These are phyloP conservation scores for Allium fistulosum DNA, from an alignment of 106 monocot genomes.

Conservation along the genomic window DNA sequence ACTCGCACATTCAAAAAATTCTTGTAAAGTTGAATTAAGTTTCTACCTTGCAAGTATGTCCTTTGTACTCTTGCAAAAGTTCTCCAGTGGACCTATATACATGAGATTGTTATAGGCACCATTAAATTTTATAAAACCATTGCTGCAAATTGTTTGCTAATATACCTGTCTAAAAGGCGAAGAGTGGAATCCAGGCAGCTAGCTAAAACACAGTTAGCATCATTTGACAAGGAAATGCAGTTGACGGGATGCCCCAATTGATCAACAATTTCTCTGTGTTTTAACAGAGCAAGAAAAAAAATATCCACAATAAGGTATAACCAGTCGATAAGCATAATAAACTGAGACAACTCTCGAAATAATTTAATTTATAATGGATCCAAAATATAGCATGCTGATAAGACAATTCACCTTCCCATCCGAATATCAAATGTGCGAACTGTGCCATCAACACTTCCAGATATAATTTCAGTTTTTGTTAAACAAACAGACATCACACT, in stretches of 20 bases:
- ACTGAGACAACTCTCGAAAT: too few species aligned
- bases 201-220: slow-evolving; percentile 81
- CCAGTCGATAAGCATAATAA: too few species aligned
- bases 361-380: too few species aligned
- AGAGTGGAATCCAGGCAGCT: slow-evolving; percentile 90
- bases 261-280: slow-evolving; percentile 76
- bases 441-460: slow-evolving; percentile 97
- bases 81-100: slow-evolving; percentile 50
- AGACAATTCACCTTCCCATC: slow-evolving; percentile 65
- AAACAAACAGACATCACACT: slow-evolving; percentile 93
- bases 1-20: too few species aligned
- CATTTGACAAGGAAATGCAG: slow-evolving; percentile 93
- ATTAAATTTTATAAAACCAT: background rate
- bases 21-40: background rate
- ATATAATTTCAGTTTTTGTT: slow-evolving; percentile 95
- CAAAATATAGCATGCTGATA: too few species aligned
- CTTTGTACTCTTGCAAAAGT: slow-evolving; percentile 93
- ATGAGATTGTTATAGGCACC: background rate
- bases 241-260: slow-evolving; percentile 84
- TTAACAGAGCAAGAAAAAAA: background rate
- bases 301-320: background rate
- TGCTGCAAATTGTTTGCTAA: background rate
- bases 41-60: slow-evolving; percentile 91
- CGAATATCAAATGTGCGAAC: slow-evolving; percentile 98
- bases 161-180: slow-evolving; percentile 86